A percentile compares a stretch with the other conserved stretches of the same genome.
phyloP scores from a whole-genome alignment of 73 alveolate genomes.

The Paramecium biaurelia region DNA sequence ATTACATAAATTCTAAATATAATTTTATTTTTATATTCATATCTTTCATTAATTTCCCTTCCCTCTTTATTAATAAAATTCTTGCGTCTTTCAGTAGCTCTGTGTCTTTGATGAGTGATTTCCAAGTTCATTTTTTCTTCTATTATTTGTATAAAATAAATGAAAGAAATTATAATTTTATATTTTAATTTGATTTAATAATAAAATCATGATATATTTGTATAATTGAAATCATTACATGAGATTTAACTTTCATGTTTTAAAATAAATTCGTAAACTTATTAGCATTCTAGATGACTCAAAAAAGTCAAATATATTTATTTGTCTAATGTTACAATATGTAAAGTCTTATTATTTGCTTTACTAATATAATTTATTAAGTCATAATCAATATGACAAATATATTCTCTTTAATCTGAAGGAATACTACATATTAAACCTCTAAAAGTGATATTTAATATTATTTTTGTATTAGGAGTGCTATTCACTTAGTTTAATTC shows the following conservation, averaged over 20 bases:
- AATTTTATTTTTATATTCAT: too few relatives aligned
- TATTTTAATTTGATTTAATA: too few relatives aligned
- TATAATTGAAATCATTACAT: not conserved
- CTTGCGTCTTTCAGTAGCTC: too few relatives aligned
- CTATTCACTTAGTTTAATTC: not conserved
- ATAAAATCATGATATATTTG: not conserved
- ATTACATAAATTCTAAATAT: too few relatives aligned
- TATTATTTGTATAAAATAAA: too few relatives aligned
- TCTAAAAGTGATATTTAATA: not conserved
- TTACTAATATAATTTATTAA: not conserved
- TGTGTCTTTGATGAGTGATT: too few relatives aligned
- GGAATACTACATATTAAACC: not conserved
- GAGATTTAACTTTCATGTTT: not conserved
- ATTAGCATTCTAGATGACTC: not conserved
- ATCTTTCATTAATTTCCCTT: too few relatives aligned
- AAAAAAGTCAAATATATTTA: not conserved
- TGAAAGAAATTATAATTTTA: too few relatives aligned
- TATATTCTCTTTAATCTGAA: not conserved
- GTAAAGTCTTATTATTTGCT: not conserved
- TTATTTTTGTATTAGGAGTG: not conserved
- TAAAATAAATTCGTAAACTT: not conserved
- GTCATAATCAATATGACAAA: not conserved
- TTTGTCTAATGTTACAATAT: not conserved
- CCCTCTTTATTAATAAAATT: too few relatives aligned
- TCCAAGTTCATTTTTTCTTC: too few relatives aligned